Evolutionary conservation across 164 flowering plant species (phyloP).

Genomic region (Dillenia suffruticosa): DNA sequence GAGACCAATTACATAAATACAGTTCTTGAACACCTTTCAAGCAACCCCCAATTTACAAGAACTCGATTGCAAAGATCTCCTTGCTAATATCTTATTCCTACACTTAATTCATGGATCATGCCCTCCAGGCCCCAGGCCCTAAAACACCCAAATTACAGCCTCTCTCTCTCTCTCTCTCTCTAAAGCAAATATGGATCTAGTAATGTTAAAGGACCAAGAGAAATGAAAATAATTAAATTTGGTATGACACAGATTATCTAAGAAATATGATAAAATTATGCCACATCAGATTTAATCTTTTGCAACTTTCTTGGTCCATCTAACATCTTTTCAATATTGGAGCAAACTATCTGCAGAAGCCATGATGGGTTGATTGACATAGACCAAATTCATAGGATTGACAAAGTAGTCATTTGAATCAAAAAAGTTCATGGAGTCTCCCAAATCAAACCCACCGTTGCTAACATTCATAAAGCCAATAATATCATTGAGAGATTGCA

Average conservation of each 20-base stretch:
- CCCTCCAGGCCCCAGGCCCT: conserved; percentile 5
- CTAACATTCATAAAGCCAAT: conserved; percentile 29
- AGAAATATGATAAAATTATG: conserved; percentile 1
- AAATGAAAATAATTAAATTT: no score
- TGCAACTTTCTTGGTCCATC: background rate
- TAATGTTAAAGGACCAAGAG: no score
- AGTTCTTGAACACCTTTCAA: conserved; percentile 3
- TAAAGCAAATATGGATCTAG: background rate
- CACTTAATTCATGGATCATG: background rate
- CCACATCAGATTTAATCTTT: background rate
- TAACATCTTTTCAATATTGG: conserved; percentile 20
- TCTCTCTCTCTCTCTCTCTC: background rate
- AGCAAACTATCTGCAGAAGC: conserved; percentile 39
- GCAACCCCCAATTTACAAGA: background rate
- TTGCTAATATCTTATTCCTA: background rate
- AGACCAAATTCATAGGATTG: conserved; percentile 30
- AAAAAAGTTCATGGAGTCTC: conserved; percentile 1
- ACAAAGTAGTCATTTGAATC: conserved; percentile 15
- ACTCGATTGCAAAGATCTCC: conserved; percentile 10
- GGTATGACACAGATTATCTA: conserved; percentile 1
- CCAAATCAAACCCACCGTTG: conserved; percentile 16
- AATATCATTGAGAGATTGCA: conserved; percentile 67
- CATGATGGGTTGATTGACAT: conserved; percentile 47
- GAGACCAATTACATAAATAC: conserved; percentile 6
- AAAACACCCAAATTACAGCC: background rate